Conservation (phyloP, 2,329 filamentous ascomycete species). For the Claviceps sp. region DNA sequence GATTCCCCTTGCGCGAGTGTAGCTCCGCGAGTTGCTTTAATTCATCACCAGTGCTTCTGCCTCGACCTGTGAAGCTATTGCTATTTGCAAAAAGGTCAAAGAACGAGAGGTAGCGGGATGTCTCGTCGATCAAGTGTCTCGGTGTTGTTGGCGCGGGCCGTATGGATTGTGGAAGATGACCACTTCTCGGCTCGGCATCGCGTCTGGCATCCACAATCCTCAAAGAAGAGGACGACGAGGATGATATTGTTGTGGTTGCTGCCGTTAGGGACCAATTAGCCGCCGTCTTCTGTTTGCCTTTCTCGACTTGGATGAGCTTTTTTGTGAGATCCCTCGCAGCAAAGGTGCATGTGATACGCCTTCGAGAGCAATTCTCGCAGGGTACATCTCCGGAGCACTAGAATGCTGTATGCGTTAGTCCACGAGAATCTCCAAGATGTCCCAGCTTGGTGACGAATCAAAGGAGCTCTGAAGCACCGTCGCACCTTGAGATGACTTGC, state of each 20-base stretch:
- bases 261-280: neutral
- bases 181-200: neutral
- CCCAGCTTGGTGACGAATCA: neutral
- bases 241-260: neutral
- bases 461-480: neutral
- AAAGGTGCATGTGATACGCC: slow-evolving; percentile 13
- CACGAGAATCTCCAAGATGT: too few species aligned
- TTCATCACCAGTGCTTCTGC: slow-evolving; percentile 8
- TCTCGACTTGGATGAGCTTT: slow-evolving; percentile 12
- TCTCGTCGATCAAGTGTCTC: slow-evolving; percentile 8
- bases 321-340: neutral
- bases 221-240: neutral
- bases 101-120: neutral
- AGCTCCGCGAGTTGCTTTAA: slow-evolving; percentile 11
- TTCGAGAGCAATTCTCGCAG: slow-evolving; percentile 18
- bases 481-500: slow-evolving; percentile 21
- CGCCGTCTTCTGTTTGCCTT: slow-evolving; percentile 6
- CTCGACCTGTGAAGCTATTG: slow-evolving; percentile 16
- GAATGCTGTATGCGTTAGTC: neutral
- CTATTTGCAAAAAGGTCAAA: slow-evolving; percentile 16
- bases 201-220: neutral
- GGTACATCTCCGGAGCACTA: slow-evolving; percentile 20
- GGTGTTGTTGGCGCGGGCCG: neutral
- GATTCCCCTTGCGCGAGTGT: neutral
- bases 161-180: neutral